Conservation (phyloP, 495 filamentous ascomycete genomes). For the Oidiodendron maius region DNA sequence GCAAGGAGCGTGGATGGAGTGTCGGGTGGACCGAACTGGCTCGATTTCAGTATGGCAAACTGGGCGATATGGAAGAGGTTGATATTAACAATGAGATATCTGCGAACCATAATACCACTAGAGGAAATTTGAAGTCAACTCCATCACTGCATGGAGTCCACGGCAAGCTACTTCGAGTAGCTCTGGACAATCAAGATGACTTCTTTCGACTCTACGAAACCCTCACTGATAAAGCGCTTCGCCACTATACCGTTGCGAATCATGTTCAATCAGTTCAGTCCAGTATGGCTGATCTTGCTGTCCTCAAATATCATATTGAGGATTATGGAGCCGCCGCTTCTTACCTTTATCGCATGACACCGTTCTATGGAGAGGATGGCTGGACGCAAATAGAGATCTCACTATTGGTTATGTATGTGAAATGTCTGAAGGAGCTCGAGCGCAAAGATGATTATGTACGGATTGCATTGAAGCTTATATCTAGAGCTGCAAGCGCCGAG, state of each 20-base stretch:
- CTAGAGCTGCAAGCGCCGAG: constrained; percentile 60
- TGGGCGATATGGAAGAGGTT: constrained; percentile 50
- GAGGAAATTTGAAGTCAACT: constrained; percentile 3
- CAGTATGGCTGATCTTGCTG: constrained; percentile 78
- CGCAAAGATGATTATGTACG: constrained; percentile 75
- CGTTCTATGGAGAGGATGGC: constrained; percentile 72
- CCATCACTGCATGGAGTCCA: constrained; percentile 34
- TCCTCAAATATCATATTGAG: constrained; percentile 67
- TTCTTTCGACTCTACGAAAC: constrained; percentile 64
- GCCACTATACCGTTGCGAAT: constrained; percentile 69
- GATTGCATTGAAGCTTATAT: constrained; percentile 66
- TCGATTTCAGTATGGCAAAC: constrained; percentile 43
- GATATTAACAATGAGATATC: constrained; percentile 33
- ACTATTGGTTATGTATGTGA: constrained; percentile 80
- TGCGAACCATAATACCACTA: constrained; percentile 15
- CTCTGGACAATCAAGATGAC: constrained; percentile 39
- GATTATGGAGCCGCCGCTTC: constrained; percentile 71
- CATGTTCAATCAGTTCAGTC: constrained; percentile 69
- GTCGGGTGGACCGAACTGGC: constrained; percentile 67
- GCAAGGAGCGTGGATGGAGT: constrained; percentile 66
- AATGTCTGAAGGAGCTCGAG: constrained; percentile 72
- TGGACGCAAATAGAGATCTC: constrained; percentile 78
- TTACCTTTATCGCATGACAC: constrained; percentile 75
- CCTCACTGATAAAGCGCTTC: constrained; percentile 63
- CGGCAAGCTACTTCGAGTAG: constrained; percentile 43